phyloP scores from a whole-genome alignment of 2,329 filamentous ascomycete genomes.

The Chrysosporium queenslandicum region DNA sequence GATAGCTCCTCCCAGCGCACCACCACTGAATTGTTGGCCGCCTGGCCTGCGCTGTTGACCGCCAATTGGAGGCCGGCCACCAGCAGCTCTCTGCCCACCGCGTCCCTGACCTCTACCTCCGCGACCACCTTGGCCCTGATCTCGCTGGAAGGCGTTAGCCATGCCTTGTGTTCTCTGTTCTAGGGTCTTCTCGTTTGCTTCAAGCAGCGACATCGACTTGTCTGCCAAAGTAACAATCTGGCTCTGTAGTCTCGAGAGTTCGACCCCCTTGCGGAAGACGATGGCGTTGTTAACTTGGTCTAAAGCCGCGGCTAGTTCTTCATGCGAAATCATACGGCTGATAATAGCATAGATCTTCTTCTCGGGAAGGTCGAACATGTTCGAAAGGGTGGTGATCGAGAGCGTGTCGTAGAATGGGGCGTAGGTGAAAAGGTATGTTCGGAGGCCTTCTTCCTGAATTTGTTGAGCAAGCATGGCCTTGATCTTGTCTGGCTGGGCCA shows the following conservation, averaged over 20 bases:
- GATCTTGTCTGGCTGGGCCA: slow-evolving; percentile 85
- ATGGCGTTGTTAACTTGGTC: slow-evolving; percentile 96
- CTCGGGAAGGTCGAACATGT: slow-evolving; percentile 89
- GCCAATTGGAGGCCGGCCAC: slow-evolving; percentile 32
- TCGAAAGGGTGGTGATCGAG: slow-evolving; percentile 69
- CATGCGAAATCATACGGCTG: slow-evolving; percentile 99
- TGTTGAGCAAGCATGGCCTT: slow-evolving; percentile 96
- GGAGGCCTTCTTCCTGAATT: slow-evolving; percentile 95
- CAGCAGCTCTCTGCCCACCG: slow-evolving; percentile 37
- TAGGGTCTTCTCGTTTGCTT: slow-evolving; percentile 92
- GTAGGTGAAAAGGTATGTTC: slow-evolving; percentile 98
- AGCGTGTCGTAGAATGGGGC: slow-evolving; percentile 98
- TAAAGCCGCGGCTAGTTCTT: slow-evolving; percentile 88
- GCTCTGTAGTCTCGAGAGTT: slow-evolving; percentile 90
- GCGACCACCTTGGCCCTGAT: slow-evolving; percentile 64
- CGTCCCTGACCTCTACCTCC: slow-evolving; percentile 54
- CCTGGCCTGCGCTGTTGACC: slow-evolving; percentile 38
- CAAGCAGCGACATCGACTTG: slow-evolving; percentile 91
- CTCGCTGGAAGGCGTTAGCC: slow-evolving; percentile 86
- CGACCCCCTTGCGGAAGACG: slow-evolving; percentile 98
- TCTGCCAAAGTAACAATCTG: slow-evolving; percentile 87
- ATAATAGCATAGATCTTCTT: slow-evolving; percentile 91
- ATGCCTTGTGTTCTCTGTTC: slow-evolving; percentile 96
- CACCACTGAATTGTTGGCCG: slow-evolving; percentile 42
- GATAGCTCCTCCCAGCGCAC: slow-evolving; percentile 43